phyloP scores from a whole-genome alignment of 495 filamentous ascomycete genomes.

The Cetradonia linearis region DNA sequence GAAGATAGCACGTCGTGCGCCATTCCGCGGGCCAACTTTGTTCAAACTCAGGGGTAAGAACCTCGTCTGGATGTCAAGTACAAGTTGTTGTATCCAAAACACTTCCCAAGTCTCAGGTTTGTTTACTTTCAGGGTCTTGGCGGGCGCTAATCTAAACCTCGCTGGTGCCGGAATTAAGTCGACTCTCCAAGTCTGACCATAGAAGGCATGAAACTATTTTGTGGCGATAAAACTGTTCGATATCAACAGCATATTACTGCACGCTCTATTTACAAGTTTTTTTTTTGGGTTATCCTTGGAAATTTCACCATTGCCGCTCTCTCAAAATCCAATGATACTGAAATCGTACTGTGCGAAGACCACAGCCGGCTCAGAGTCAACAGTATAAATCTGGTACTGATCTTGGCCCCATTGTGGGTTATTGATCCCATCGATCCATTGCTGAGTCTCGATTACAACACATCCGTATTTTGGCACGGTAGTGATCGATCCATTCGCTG shows the following conservation, averaged over 20 bases:
- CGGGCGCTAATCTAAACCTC: slow-evolving; percentile 4
- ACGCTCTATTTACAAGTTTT: neutral
- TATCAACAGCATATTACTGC: no score
- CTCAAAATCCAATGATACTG: slow-evolving; percentile 15
- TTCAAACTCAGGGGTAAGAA: no score
- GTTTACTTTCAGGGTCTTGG: slow-evolving; percentile 7
- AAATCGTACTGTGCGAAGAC: slow-evolving; percentile 25
- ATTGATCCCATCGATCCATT: slow-evolving; percentile 77
- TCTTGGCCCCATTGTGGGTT: slow-evolving; percentile 63
- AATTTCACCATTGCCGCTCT: neutral
- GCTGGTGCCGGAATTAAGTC: neutral
- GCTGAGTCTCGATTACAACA: slow-evolving; percentile 41
- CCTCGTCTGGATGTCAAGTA: neutral
- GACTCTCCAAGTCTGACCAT: neutral
- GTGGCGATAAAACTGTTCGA: no score
- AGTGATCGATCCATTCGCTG: slow-evolving; percentile 32
- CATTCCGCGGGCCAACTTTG: neutral
- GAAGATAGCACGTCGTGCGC: slow-evolving; percentile 10
- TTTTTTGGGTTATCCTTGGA: neutral
- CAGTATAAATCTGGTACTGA: slow-evolving; percentile 26
- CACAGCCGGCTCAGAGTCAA: slow-evolving; percentile 21
- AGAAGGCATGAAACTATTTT: no score
- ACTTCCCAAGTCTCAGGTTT: neutral
- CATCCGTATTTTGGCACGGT: slow-evolving; percentile 54
- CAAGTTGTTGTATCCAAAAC: neutral